Base-by-base conservation (phyloP, 441 rosid genomes). In the Populus hybrid region DNA sequence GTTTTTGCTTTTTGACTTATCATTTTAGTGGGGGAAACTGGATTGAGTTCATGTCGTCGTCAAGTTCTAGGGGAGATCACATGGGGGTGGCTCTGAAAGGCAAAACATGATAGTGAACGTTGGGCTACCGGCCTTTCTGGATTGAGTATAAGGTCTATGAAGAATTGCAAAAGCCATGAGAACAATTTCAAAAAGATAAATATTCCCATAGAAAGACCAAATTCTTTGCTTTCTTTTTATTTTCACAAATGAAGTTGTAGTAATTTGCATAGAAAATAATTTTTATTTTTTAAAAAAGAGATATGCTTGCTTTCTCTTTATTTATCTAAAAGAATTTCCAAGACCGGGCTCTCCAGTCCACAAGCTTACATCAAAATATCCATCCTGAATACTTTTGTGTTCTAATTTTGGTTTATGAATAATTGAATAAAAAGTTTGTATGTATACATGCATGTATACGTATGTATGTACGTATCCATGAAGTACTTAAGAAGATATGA, bases 1-100 rank as follows among this genome's bases (percentile, higher is more conserved):
- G 57, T n/a, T 24, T 42, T 64, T 38, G 69, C 59, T 23, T 18
- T 46, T 64, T 12, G 69, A n/a, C 34, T 36, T 74, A 1, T 10
- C 12, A 30, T 11, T 63, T 63, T 74, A 5, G 16, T 10, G 1
- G 46, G 14, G 46, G 46, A 3, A 3, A 10, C 14, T 40, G 46
- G 46, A 10, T 40, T 40, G 1, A 3, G 46, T 74, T 63, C 70
- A 0, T 35, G 5, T 50, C 66, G 40, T 24, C 38, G 61, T 36
- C 16, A 34, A 63, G 77, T 35, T 74, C 61, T 74, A 8, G 50
- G 77, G 35, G 61, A 57, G 70, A 14, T 24, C 70, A 61, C 70
- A 35, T 64, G 59, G 59, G 23, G 8, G 14, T 73, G 68, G 76
- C 36, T 21, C 57, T 36, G 9, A 23, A 23, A 64, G 61, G 70